Evolutionary conservation across 768 basidiomycete genomes (phyloP).

Genomic region (Phlebiopsis flavidoalba): DNA sequence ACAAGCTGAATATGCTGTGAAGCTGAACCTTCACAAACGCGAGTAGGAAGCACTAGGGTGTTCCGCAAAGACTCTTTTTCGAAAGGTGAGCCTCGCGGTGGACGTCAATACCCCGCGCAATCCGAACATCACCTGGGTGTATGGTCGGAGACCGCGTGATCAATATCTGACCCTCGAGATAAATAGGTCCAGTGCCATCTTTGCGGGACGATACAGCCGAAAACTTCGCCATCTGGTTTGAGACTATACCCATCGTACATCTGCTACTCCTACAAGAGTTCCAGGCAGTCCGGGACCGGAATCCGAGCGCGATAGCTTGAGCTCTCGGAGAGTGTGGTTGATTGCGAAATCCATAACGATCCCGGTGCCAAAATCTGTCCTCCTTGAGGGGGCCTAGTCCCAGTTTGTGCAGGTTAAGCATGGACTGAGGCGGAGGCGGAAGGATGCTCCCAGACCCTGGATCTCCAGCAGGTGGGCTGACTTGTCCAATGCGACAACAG

Average conservation of each 20-base stretch:
- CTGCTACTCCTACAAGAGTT: slow-evolving; percentile 26
- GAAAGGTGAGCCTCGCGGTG: slow-evolving; percentile 49
- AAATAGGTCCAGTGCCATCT: slow-evolving; percentile 31
- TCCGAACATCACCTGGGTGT: slow-evolving; percentile 63
- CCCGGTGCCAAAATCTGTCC: slow-evolving; percentile 45
- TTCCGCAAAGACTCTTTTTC: slow-evolving; percentile 46
- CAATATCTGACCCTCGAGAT: slow-evolving; percentile 50
- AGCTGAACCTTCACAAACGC: slow-evolving; percentile 30
- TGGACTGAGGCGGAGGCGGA: slow-evolving; percentile 47
- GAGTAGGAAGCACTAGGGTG: slow-evolving; percentile 58
- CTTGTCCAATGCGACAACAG: slow-evolving; percentile 35
- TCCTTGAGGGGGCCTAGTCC: slow-evolving; percentile 31
- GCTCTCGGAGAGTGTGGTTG: slow-evolving; percentile 46
- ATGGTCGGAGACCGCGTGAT: slow-evolving; percentile 66
- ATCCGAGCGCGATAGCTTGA: too few relatives aligned
- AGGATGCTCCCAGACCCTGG: slow-evolving; percentile 55
- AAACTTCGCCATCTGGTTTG: slow-evolving; percentile 2
- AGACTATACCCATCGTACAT: slow-evolving; percentile 51
- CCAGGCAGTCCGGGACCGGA: slow-evolving; percentile 34
- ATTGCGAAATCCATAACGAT: slow-evolving; percentile 48
- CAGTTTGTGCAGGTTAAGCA: slow-evolving; percentile 45
- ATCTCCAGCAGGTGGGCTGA: slow-evolving; percentile 48
- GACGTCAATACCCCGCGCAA: slow-evolving; percentile 53
- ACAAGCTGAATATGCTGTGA: slow-evolving; percentile 13
- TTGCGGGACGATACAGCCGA: not conserved